These are phyloP conservation scores for Candida mattraensis DNA, from an alignment of 805 yeast species.

Conservation along the genomic window DNA sequence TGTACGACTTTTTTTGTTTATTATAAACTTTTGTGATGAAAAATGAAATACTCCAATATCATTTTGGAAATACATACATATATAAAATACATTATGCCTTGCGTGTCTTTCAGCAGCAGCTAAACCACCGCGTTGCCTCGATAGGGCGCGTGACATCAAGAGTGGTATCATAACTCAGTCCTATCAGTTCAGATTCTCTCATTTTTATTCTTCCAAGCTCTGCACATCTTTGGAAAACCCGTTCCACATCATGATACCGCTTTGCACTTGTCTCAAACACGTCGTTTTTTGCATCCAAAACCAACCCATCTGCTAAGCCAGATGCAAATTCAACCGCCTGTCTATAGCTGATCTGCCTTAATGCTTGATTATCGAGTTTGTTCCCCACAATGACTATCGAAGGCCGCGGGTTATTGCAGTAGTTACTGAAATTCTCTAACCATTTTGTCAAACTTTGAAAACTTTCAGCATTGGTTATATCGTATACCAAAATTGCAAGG, in stretches of 20 bases:
- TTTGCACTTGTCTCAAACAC: constrained; percentile 32
- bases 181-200: constrained; percentile 17
- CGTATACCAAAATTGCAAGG: constrained; percentile 53
- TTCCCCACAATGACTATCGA: constrained; percentile 55
- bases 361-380: constrained; percentile 40
- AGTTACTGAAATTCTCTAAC: constrained; percentile 48
- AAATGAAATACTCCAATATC: no score
- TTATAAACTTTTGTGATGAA: neutral
- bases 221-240: constrained; percentile 28
- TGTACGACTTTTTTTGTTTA: neutral
- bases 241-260: constrained; percentile 27
- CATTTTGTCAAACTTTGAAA: constrained; percentile 44
- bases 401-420: constrained; percentile 48
- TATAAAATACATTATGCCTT: no score
- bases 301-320: constrained; percentile 22
- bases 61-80: no score
- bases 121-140: constrained; percentile 6
- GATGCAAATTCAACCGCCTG: constrained; percentile 33
- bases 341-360: constrained; percentile 30
- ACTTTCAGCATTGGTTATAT: constrained; percentile 50
- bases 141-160: constrained; percentile 22
- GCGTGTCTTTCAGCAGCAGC: constrained; percentile 12
- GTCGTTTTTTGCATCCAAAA: constrained; percentile 27
- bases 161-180: constrained; percentile 26
- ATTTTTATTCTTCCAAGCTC: constrained; percentile 24